Evolutionary conservation across 2,329 filamentous ascomycete genomes (phyloP).

Genomic region (Achaetomium macrosporum): DNA sequence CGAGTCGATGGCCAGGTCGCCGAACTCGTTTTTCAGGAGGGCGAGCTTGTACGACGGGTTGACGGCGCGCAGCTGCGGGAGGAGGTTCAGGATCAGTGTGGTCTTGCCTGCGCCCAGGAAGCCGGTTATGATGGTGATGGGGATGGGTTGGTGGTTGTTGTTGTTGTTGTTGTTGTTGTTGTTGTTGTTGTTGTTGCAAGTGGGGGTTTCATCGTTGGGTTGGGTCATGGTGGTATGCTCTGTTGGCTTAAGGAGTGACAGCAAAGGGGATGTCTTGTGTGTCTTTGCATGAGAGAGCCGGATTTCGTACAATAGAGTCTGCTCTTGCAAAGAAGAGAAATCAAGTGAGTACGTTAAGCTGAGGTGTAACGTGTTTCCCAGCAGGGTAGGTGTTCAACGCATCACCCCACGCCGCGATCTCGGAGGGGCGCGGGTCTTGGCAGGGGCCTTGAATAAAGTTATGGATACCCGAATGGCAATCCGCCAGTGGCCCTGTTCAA

Average conservation of each 20-base stretch:
- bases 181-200: not conserved
- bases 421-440: constrained; percentile 19
- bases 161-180: not conserved
- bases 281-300: not conserved
- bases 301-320: too few species aligned
- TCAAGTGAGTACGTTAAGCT: too few species aligned
- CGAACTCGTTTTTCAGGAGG: constrained; percentile 96
- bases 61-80: constrained; percentile 76
- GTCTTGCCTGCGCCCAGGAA: constrained; percentile 97
- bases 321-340: too few species aligned
- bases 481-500: not conserved
- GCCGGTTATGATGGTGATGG: constrained; percentile 91
- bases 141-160: constrained; percentile 55
- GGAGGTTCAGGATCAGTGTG: constrained; percentile 86
- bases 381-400: not conserved
- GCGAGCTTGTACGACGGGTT: constrained; percentile 78
- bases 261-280: not conserved
- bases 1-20: constrained; percentile 87
- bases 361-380: too few species aligned
- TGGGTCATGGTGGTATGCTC: constrained; percentile 6
- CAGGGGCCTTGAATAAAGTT: constrained; percentile 5
- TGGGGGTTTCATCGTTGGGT: constrained; percentile 38
- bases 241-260: not conserved
- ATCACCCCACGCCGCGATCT: not conserved
- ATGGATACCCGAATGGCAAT: constrained; percentile 1